Base-by-base conservation (phyloP, 257 asterid species). In the Verbena officinalis region DNA sequence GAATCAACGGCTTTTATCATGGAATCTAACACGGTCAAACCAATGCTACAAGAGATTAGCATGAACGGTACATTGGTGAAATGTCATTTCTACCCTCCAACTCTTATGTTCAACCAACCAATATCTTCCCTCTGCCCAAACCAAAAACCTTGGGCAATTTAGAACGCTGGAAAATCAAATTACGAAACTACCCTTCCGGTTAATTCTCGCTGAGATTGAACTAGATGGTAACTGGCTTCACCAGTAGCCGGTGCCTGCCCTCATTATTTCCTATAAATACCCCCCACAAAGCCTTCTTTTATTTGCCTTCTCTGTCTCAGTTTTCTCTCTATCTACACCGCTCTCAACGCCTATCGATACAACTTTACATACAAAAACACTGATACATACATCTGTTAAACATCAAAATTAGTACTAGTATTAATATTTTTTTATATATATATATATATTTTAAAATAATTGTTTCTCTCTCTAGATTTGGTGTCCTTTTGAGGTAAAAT, bases 201-300 rank as follows among this genome's bases (percentile, higher is more conserved):
- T 64, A 72, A 69, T 62, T 48, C 80, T 77, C 68, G 50, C 38
- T 69, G 69, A 75, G 78, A 77, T 50, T 62, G 71, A 75, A 68
- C 73, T 21, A 49, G 55, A n/a, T 71, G 76, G 77, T 33, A 39
- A 77, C 81, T 69, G 78, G 83, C 34, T 51, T 6, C 9, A 11
- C 73, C 80, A 43, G 75, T 74, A 68, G 73, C 80, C 78, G 71
- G 85, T 76, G 56, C 34, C 21, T 16, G 64, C 73, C 81, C 80
- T 62, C 59, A 3, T 54, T 43, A 30, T 77, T 75, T 70, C 86
- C 96, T 88, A 88, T 88, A 88, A 84, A 88, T 83, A 81, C 74
- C 87, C n/a, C 87, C 83, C 80, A 58, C 73, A 19, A 38, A 59
- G 12, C 70, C 72, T 13, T 15, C 52, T 43, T 73, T 16, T n/a